Base-by-base conservation (phyloP, 2,329 filamentous ascomycete species). In the Xylariaceae sp. region DNA sequence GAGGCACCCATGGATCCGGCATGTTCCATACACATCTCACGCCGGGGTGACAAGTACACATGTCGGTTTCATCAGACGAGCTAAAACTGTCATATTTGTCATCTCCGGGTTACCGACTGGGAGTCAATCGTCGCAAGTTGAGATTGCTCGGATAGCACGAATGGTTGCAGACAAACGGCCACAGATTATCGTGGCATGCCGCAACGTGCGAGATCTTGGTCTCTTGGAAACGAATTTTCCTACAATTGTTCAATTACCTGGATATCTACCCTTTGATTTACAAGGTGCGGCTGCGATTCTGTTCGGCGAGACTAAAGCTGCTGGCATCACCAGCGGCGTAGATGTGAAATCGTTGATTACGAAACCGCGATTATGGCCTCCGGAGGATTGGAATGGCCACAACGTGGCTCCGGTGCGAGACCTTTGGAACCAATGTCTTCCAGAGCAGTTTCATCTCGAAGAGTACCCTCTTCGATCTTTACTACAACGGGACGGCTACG, bases 21-120 rank as follows among this genome's bases (percentile, higher is more conserved):
- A 92, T 68, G 83, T 91, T 43, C 88, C 89, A 5, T 93, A 90
- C 66, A 83, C 85, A 4, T 81, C 84, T 45, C 78, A 79, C 50
- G 73, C 78, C 55, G 87, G 88, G 42, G 84, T 90, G 69, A 89
- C 85, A 2, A 77, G 79, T 20, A 80, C 83, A 44, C 86, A 92
- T 71, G 74, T 81, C 47, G 80, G 79, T 49, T 89, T 89, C 64
- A 80, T 90, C 50, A 80, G 78, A 54, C 76, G 82, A 52, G 85
- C 86, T 3, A 80, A 79, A 45, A 79, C 79, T 1, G 75, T 89
- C 37, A 71, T 90, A 14, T 83, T 89, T 55, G 81, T 90, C 54
- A 77, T 86, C 41, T 81, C 80, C 2, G 79, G 79, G 2, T 75
- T 76, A 40, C 74, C 77, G 3, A 66, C 69, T n/a, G 62, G 73